Percentiles rank a stretch among this genome's conserved stretches.
These are phyloP conservation scores for Apiospora phragmitis DNA, from an alignment of 2,329 filamentous ascomycete species.

Conservation along the genomic window DNA sequence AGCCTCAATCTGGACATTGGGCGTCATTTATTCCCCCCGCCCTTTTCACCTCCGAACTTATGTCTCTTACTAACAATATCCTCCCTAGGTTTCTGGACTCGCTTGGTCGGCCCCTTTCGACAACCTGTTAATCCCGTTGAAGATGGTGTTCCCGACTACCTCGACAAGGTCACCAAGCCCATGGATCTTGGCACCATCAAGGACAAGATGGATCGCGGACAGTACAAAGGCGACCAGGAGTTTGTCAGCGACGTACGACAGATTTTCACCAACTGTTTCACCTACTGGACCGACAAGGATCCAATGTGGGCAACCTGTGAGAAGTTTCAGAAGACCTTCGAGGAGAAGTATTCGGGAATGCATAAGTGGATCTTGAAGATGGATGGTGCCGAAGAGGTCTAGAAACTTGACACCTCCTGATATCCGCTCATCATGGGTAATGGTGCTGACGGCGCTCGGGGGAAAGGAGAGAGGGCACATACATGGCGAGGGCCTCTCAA, in stretches of 20 bases:
- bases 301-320: slow-evolving; percentile 57
- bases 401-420: not conserved
- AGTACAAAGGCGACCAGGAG: slow-evolving; percentile 53
- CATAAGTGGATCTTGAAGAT: slow-evolving; percentile 60
- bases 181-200: slow-evolving; percentile 65
- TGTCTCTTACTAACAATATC: slow-evolving; percentile 12
- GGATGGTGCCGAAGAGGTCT: slow-evolving; percentile 39
- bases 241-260: slow-evolving; percentile 60
- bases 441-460: not conserved
- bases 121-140: slow-evolving; percentile 57
- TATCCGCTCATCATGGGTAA: not conserved
- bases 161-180: slow-evolving; percentile 59
- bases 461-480: not conserved
- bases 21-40: not conserved
- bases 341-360: slow-evolving; percentile 61
- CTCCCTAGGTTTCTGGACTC: slow-evolving; percentile 61
- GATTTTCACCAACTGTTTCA: slow-evolving; percentile 64
- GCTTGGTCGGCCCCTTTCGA: slow-evolving; percentile 63
- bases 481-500: not conserved
- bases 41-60: not conserved
- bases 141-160: slow-evolving; percentile 62
- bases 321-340: slow-evolving; percentile 57
- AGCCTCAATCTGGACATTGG: not conserved
- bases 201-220: slow-evolving; percentile 54
- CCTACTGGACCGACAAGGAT: slow-evolving; percentile 60